Conservation (phyloP, 768 basidiomycete genomes). For the Tricholoma hemisulphureum region DNA sequence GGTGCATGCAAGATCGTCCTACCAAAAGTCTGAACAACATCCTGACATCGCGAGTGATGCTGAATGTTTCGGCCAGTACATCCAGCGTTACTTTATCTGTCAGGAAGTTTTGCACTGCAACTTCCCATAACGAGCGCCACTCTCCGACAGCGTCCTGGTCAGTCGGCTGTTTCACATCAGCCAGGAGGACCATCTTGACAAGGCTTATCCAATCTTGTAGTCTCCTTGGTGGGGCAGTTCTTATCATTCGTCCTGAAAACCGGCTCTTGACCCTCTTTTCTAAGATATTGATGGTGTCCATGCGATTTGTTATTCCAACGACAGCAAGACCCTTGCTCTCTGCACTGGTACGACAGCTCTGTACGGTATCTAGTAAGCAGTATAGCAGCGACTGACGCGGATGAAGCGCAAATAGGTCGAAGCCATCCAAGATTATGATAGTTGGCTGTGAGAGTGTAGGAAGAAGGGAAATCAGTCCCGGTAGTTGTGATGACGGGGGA, state of each 20-base stretch:
- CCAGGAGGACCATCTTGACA: conserved; percentile 45
- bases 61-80: conserved; percentile 56
- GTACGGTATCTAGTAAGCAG: conserved; percentile 92
- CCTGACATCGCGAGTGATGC: conserved; percentile 58
- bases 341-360: conserved; percentile 67
- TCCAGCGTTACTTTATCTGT: conserved; percentile 44
- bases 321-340: conserved; percentile 74
- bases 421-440: conserved; percentile 83
- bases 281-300: conserved; percentile 84
- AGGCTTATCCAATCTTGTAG: conserved; percentile 50
- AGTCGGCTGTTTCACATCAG: conserved; percentile 22
- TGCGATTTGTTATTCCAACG: conserved; percentile 80
- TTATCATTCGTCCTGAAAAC: conserved; percentile 89
- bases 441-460: conserved; percentile 80
- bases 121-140: conserved; percentile 63
- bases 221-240: conserved; percentile 61
- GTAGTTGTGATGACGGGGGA: conserved; percentile 68
- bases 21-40: conserved; percentile 63
- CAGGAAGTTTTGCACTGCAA: conserved; percentile 56
- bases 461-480: conserved; percentile 70
- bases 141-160: conserved; percentile 35
- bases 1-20: conserved; percentile 22
- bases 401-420: conserved; percentile 91
- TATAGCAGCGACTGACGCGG: conserved; percentile 92
- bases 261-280: conserved; percentile 98